phyloP scores from a whole-genome alignment of 306 rosid genomes.

The Quercus aquifolioides region DNA sequence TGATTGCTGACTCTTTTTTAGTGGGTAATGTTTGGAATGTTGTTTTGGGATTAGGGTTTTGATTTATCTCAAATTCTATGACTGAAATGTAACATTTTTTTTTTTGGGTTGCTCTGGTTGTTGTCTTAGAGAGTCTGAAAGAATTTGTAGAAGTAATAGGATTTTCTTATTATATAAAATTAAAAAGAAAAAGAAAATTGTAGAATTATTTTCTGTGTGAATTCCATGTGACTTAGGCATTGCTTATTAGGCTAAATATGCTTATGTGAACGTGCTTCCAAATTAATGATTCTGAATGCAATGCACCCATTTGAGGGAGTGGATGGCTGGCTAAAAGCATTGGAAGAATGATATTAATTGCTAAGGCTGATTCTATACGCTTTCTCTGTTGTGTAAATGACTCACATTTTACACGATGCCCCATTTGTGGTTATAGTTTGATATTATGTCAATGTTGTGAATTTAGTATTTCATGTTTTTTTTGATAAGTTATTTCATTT shows the following conservation, averaged over 20 bases:
- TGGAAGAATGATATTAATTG: no score
- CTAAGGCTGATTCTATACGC: not conserved
- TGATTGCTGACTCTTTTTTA: not conserved
- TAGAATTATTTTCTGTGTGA: not conserved
- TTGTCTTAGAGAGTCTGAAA: not conserved
- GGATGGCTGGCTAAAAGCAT: no score
- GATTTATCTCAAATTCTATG: not conserved
- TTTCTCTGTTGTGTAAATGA: not conserved
- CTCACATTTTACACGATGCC: not conserved
- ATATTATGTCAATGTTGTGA: not conserved
- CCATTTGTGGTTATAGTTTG: not conserved
- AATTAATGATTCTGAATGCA: not conserved
- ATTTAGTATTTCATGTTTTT: not conserved
- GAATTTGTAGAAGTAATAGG: not conserved
- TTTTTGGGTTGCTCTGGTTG: not conserved
- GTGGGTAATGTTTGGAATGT: not conserved
- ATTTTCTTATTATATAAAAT: no score
- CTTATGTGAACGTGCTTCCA: not conserved
- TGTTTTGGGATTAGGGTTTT: slow-evolving; percentile 21
- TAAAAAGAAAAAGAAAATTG: not conserved
- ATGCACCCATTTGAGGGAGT: not conserved
- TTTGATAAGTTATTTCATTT: not conserved
- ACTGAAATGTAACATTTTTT: not conserved
- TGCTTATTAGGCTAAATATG: not conserved
- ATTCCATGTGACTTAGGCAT: not conserved